Base-by-base conservation (phyloP, 306 rosid species). In the Medicago ruthenica region DNA sequence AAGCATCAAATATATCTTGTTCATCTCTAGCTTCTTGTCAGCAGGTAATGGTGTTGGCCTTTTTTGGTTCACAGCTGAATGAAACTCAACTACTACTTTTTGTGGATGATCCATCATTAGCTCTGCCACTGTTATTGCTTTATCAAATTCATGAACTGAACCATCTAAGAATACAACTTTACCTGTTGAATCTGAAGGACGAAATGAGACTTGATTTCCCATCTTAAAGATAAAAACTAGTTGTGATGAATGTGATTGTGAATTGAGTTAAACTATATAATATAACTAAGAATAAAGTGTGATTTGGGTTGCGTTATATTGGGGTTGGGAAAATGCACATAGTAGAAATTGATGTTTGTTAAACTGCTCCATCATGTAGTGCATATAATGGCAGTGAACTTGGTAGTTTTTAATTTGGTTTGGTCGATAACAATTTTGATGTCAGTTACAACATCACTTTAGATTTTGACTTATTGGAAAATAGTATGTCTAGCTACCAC, bases 101-200 rank as follows among this genome's bases (percentile, higher is more conserved):
- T 87, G 92, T 12, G 97, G 96, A 58, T 95, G 89, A 34, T 95
- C 98, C 51, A 92, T 65, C 98, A 95, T 95, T 5, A 95, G 53
- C 90, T 92, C 98, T 4, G 97, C 97, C 9, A 66, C 97, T 0
- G 87, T 90, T 11, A 92, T 2, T 0, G 82, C 76, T 3, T 85
- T 58, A 3, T 87, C 83, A 9, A 90, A 86, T 80, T 89, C 83
- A 0, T 83, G 89, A 58, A 95, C 85, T 0, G 96, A 86, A 6
- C 98, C 97, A 20, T 95, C 87, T 14, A 79, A 87, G 8, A 86
- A 75, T n/a, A 95, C 82, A 1, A 95, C 85, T 80, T 83, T 91
- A 2, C 85, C 86, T 0, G 44, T 62, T 12, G 77, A 67, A 5
- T 51, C 69, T 16, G 83, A 50, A 45, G 75, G 60, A 20, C 67